Base-by-base conservation (phyloP, 345 rosid genomes). In the Eutrema yunnanense region DNA sequence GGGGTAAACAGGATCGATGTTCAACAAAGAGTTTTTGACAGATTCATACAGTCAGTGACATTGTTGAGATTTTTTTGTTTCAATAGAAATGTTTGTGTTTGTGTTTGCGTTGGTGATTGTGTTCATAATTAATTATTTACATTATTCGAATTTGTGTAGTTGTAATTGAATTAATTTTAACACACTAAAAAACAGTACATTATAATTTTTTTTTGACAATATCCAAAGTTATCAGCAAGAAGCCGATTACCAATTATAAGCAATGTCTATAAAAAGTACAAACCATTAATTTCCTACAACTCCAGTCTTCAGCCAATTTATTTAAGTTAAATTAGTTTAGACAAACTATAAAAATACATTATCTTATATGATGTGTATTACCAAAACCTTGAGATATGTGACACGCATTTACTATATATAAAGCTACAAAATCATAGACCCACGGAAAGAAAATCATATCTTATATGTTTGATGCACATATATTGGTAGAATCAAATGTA, bases 381-480 rank as follows among this genome's bases (percentile, higher is more conserved):
- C 26, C 54, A 29, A 67, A 70, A 36, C 48, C 33, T 63, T 77
- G 61, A 55, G 54, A 67, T 65, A 71, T 71, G 57, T 9, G 41
- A 50, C 34, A 66, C 11, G 46, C 53, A 50, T 8, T 57, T 69
- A 55, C 71, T 71, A 64, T 48, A 64, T 48, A 71, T 41, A 71
- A 37, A 14, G 63, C 63, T 58, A 58, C 52, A 65, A 77, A 58
- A 77, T 65, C 73, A 58, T 77, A 71, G 76, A 77, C 69, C 63
- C 57, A 64, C 62, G 72, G 47, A 76, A 65, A 64, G 27, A 71
- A 53, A 64, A 52, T 66, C 58, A 65, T 71, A 71, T 65, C 3
- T 64, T 48, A 32, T 22, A 57, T 75, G 69, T 36, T 60, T 19
- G 63, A 61, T 48, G 52, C 65, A 47, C 13, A 69, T 48, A 41